Percentiles rank a stretch among this genome's conserved stretches.
phyloP scores from a whole-genome alignment of 768 basidiomycete species.

The Cyathus striatus region DNA sequence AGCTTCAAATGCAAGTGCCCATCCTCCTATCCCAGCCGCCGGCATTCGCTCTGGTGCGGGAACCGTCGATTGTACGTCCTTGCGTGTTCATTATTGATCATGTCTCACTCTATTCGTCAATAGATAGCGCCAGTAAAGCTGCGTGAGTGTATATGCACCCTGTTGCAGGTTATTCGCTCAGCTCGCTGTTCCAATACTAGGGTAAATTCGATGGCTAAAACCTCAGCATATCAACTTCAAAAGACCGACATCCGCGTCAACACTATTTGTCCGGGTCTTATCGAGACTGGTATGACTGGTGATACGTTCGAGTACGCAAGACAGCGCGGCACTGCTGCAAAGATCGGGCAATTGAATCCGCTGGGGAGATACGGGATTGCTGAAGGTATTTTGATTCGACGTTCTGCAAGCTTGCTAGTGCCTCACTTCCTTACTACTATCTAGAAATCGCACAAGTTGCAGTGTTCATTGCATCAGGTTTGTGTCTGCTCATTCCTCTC shows the following conservation, averaged over 20 bases:
- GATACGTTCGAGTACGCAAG: constrained; percentile 75
- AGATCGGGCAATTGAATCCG: constrained; percentile 84
- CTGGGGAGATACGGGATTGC: constrained; percentile 77
- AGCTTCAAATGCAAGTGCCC: background rate
- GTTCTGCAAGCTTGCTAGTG: too few relatives aligned
- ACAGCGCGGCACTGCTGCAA: constrained; percentile 62
- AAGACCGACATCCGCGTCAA: constrained; percentile 86
- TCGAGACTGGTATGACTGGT: constrained; percentile 90
- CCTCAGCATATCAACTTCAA: constrained; percentile 72
- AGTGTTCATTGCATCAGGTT: constrained; percentile 85
- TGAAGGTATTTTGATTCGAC: constrained; percentile 73
- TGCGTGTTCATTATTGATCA: background rate
- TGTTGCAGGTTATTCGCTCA: background rate
- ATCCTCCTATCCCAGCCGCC: constrained; percentile 49
- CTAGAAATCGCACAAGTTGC: constrained; percentile 84
- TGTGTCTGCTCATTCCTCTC: background rate
- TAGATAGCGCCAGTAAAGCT: constrained; percentile 91
- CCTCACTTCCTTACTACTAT: too few relatives aligned
- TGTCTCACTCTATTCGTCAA: background rate
- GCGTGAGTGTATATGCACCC: constrained; percentile 49
- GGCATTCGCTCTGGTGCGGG: constrained; percentile 83
- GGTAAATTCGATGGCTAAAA: constrained; percentile 86
- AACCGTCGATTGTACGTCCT: constrained; percentile 65
- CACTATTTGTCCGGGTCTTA: constrained; percentile 85
- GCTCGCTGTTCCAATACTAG: constrained; percentile 30